These are phyloP conservation scores for Sporothrix variecibatus DNA, from an alignment of 2,329 filamentous ascomycete species.

Conservation along the genomic window DNA sequence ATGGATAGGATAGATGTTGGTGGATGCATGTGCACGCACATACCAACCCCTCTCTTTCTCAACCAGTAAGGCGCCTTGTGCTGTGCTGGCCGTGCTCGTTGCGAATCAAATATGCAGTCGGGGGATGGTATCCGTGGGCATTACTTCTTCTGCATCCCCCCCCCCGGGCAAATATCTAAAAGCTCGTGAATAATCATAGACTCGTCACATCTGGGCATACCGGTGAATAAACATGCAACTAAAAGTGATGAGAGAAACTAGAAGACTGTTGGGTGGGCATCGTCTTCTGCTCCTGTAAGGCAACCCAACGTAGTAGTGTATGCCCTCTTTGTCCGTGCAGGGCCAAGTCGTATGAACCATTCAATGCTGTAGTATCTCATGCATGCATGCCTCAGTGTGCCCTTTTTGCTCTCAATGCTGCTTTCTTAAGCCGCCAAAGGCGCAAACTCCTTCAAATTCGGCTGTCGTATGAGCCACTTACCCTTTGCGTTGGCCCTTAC, in stretches of 20 bases:
- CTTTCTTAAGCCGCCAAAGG: neutral
- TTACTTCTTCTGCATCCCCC: neutral
- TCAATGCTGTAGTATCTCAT: neutral
- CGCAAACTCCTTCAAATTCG: neutral
- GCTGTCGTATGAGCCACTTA: neutral
- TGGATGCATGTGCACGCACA: neutral
- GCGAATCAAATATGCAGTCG: neutral
- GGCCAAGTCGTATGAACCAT: neutral
- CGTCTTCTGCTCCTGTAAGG: neutral
- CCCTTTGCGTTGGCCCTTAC: neutral
- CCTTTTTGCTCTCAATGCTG: neutral
- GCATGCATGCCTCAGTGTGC: neutral
- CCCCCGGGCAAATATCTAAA: neutral
- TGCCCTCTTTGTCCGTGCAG: neutral
- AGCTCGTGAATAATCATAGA: neutral
- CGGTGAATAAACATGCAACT: neutral
- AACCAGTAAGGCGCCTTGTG: neutral
- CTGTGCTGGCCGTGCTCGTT: neutral
- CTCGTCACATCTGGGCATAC: neutral
- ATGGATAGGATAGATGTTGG: neutral
- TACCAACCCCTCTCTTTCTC: neutral
- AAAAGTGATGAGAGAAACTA: neutral
- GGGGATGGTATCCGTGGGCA: neutral
- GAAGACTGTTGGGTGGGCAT: neutral
- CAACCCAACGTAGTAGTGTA: neutral